Conservation (phyloP, 306 rosid genomes). For the Casuarina glauca region DNA sequence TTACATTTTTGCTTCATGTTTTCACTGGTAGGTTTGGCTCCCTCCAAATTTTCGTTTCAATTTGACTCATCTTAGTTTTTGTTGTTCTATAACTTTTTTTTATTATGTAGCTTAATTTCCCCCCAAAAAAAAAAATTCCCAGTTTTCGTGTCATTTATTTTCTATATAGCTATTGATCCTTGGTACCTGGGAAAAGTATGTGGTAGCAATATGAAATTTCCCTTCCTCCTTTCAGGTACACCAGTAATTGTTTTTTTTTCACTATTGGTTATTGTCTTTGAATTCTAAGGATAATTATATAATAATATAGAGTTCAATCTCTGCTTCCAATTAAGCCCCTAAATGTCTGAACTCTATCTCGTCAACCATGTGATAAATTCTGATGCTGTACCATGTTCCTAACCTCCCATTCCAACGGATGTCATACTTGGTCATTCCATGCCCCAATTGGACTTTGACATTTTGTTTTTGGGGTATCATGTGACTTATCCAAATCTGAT, state of each 20-base stretch:
- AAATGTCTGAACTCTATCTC: too few relatives aligned
- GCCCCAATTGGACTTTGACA: background rate
- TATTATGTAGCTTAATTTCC: background rate
- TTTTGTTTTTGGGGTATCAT: background rate
- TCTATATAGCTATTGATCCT: background rate
- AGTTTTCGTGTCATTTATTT: background rate
- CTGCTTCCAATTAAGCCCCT: too few relatives aligned
- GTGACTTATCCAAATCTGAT: background rate
- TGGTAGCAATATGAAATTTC: background rate
- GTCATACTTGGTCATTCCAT: background rate
- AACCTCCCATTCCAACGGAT: background rate
- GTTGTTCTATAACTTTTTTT: background rate
- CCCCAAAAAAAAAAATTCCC: too few relatives aligned
- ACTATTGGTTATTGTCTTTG: background rate
- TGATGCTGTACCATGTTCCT: too few relatives aligned
- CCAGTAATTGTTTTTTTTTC: background rate
- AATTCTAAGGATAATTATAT: too few relatives aligned
- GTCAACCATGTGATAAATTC: too few relatives aligned
- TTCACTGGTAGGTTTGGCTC: conserved; percentile 2
- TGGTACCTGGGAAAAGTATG: background rate
- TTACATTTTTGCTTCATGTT: background rate
- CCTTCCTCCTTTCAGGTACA: background rate
- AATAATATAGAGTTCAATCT: too few relatives aligned
- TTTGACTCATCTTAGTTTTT: background rate
- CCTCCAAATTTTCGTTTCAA: background rate